Evolutionary conservation across 1,284 basidiomycete genomes (phyloP).

Genomic region (Rhodotorula sp.): DNA sequence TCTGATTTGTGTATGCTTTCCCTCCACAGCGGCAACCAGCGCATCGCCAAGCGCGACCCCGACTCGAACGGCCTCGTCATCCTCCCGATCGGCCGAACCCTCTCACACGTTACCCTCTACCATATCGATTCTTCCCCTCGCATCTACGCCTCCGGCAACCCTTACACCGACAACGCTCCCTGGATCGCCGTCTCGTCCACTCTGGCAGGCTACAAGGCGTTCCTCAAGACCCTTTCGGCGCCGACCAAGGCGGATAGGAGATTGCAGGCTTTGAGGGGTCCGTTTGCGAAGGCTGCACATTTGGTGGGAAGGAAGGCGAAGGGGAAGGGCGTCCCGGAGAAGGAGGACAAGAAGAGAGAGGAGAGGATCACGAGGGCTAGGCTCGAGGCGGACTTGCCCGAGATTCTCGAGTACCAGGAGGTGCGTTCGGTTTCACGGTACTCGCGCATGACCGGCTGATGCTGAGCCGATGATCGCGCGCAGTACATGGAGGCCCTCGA

Average conservation of each 20-base stretch:
- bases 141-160: conserved; percentile 26
- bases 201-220: conserved; percentile 20
- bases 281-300: conserved; percentile 8
- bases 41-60: conserved; percentile 29
- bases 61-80: conserved; percentile 32
- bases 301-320: conserved; percentile 7
- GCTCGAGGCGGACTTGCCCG: conserved; percentile 19
- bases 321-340: conserved; percentile 5
- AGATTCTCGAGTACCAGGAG: conserved; percentile 15
- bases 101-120: conserved; percentile 23
- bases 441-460: no score
- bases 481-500: conserved; percentile 9
- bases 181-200: conserved; percentile 21
- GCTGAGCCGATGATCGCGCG: neutral
- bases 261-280: neutral
- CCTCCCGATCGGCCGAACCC: conserved; percentile 22
- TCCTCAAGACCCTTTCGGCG: conserved; percentile 18
- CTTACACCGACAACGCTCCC: neutral
- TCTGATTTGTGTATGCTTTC: accelerated
- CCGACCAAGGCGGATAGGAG: conserved; percentile 17
- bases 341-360: conserved; percentile 11
- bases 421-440: neutral
- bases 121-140: conserved; percentile 31
- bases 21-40: conserved; percentile 33
- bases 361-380: conserved; percentile 22